phyloP scores from a whole-genome alignment of 2,329 filamentous ascomycete species.

The Catunica adiposa region DNA sequence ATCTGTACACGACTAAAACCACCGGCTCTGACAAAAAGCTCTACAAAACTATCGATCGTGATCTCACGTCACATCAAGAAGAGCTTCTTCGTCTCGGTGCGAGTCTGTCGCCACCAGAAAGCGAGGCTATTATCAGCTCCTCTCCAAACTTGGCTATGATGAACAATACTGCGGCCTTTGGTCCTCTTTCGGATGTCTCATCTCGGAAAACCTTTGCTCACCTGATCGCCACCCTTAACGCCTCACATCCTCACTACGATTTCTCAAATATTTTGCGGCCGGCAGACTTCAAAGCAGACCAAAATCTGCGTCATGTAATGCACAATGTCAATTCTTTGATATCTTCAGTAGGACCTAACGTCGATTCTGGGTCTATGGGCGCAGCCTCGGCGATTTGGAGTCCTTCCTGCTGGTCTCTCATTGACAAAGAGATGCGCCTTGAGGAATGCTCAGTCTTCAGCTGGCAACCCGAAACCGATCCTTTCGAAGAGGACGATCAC shows the following conservation, averaged over 20 bases:
- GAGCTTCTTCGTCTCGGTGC: slow-evolving; percentile 73
- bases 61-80: slow-evolving; percentile 80
- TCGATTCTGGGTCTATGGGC: slow-evolving; percentile 22
- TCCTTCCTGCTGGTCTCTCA: slow-evolving; percentile 75
- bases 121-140: slow-evolving; percentile 47
- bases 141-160: slow-evolving; percentile 46
- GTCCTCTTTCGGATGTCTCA: slow-evolving; percentile 70
- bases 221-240: slow-evolving; percentile 88
- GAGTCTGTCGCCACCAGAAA: slow-evolving; percentile 70
- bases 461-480: slow-evolving; percentile 77
- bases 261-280: slow-evolving; percentile 86
- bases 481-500: slow-evolving; percentile 80
- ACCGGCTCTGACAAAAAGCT: slow-evolving; percentile 92
- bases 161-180: slow-evolving; percentile 79
- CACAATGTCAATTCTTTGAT: slow-evolving; percentile 75
- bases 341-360: slow-evolving; percentile 60
- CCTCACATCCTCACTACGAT: slow-evolving; percentile 81
- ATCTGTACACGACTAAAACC: slow-evolving; percentile 94
- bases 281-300: slow-evolving; percentile 75
- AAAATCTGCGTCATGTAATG: slow-evolving; percentile 65
- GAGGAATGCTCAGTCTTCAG: slow-evolving; percentile 79
- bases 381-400: slow-evolving; percentile 45
- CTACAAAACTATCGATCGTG: slow-evolving; percentile 87
- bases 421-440: slow-evolving; percentile 89
- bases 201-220: slow-evolving; percentile 90